phyloP scores from a whole-genome alignment of 2,329 filamentous ascomycete genomes.

The Ascochyta pisi region DNA sequence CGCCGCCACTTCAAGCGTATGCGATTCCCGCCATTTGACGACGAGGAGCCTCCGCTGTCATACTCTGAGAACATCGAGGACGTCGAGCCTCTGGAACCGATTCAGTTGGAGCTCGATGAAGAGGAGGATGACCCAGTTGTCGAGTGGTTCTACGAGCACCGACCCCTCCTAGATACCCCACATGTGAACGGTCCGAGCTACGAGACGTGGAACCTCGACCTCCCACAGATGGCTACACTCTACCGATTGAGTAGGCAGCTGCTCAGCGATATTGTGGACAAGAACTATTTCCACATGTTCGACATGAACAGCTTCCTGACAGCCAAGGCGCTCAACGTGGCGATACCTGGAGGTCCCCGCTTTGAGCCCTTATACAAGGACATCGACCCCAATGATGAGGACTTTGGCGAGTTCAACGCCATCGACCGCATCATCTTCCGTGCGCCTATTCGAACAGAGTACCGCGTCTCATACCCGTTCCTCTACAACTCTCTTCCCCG shows the following conservation, averaged over 20 bases:
- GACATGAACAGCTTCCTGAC: constrained; percentile 94
- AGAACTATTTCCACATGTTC: constrained; percentile 98
- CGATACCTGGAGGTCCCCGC: constrained; percentile 93
- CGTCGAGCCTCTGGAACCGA: constrained; percentile 94
- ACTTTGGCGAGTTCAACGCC: constrained; percentile 99
- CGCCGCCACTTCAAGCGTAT: constrained; percentile 96
- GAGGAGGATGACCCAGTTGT: constrained; percentile 88
- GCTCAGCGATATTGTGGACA: constrained; percentile 88
- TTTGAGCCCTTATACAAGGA: constrained; percentile 99
- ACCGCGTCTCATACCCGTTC: constrained; percentile 91
- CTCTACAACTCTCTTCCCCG: constrained; percentile 95
- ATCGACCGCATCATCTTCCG: constrained; percentile 99
- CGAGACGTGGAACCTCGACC: constrained; percentile 89
- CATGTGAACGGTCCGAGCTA: constrained; percentile 98
- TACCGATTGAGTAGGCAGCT: constrained; percentile 91
- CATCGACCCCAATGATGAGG: constrained; percentile 97
- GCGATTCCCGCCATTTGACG: constrained; percentile 98
- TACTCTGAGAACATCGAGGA: constrained; percentile 99
- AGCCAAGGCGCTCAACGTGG: constrained; percentile 95
- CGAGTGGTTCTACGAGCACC: constrained; percentile 98
- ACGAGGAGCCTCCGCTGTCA: constrained; percentile 95
- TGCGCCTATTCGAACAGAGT: constrained; percentile 91
- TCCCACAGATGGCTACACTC: constrained; percentile 95
- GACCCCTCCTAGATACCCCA: constrained; percentile 85
- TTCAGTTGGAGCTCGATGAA: constrained; percentile 98